Conservation (phyloP, 1,284 basidiomycete genomes). For the Neolentinus lepideus region DNA sequence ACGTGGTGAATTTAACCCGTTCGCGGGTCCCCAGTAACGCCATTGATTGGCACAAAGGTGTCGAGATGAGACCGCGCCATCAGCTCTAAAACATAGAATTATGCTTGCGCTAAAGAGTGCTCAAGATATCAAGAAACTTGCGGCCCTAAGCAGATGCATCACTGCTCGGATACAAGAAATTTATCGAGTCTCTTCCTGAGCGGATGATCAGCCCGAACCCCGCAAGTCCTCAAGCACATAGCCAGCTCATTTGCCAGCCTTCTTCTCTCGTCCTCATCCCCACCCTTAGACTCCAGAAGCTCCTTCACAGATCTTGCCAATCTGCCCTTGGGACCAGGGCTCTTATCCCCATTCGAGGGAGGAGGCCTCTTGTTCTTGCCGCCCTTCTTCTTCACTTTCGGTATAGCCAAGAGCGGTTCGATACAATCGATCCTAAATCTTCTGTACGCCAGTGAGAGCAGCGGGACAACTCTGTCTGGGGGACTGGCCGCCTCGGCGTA, state of each 20-base stretch:
- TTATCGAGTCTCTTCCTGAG: conserved; percentile 61
- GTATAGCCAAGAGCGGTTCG: conserved; percentile 59
- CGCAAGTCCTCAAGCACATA: conserved; percentile 40
- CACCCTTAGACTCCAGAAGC: conserved; percentile 46
- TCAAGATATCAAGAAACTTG: too few species aligned
- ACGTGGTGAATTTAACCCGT: too few species aligned
- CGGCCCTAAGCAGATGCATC: neutral
- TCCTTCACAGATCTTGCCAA: conserved; percentile 59
- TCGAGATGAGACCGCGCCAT: too few species aligned
- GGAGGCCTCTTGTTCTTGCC: conserved; percentile 32
- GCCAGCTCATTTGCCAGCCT: conserved; percentile 44
- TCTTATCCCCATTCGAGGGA: conserved; percentile 14
- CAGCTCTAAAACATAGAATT: too few species aligned
- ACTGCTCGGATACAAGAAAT: conserved; percentile 21
- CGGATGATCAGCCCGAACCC: conserved; percentile 54
- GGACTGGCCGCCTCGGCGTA: conserved; percentile 67
- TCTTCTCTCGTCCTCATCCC: conserved; percentile 37
- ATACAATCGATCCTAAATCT: conserved; percentile 65
- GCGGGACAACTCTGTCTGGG: conserved; percentile 54
- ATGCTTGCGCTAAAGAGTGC: too few species aligned
- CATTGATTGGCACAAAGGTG: too few species aligned
- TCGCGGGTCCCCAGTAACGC: too few species aligned
- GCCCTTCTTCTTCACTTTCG: conserved; percentile 45
- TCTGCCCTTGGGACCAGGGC: conserved; percentile 49
- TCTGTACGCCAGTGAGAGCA: conserved; percentile 56